Percentiles rank a stretch among this genome's conserved stretches.
phyloP scores from a whole-genome alignment of 2,329 filamentous ascomycete species.

The Helotiales sp. region DNA sequence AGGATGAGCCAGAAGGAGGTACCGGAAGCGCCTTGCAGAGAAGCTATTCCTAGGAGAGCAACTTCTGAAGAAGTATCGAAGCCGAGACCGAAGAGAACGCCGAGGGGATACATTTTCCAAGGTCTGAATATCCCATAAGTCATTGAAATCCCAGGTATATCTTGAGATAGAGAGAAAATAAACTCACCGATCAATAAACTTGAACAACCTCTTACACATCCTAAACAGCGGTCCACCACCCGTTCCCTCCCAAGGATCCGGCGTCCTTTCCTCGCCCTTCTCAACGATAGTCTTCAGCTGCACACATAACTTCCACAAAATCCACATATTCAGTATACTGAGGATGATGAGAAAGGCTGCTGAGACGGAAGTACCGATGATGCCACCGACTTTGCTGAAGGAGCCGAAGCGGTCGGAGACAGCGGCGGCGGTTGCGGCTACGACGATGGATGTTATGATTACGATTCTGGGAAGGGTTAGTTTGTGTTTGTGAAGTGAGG shows the following conservation, averaged over 20 bases:
- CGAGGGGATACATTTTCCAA: conserved; percentile 97
- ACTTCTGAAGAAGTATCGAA: conserved; percentile 97
- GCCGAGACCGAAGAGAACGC: conserved; percentile 86
- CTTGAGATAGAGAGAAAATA: no score
- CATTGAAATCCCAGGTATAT: no score
- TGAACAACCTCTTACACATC: conserved; percentile 77
- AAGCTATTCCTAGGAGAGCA: conserved; percentile 87
- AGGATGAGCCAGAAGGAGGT: conserved; percentile 94
- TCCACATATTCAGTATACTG: conserved; percentile 83
- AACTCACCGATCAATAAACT: conserved; percentile 59
- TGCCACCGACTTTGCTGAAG: conserved; percentile 81
- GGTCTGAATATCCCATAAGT: conserved; percentile 49
- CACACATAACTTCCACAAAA: conserved; percentile 75
- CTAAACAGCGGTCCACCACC: conserved; percentile 76
- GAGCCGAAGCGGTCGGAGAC: conserved; percentile 79
- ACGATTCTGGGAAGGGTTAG: conserved; percentile 61
- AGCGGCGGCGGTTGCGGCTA: conserved; percentile 87
- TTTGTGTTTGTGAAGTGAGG: not conserved
- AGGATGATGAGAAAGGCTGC: conserved; percentile 83
- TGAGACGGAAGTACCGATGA: conserved; percentile 87
- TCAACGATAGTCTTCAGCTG: conserved; percentile 46
- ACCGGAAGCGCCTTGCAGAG: conserved; percentile 82
- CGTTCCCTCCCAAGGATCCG: conserved; percentile 41
- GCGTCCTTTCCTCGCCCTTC: conserved; percentile 36
- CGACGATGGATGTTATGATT: conserved; percentile 85